Percentiles rank a stretch among this genome's conserved stretches.
phyloP scores from a whole-genome alignment of 1,284 basidiomycete genomes.

The Ceratobasidium sp. region DNA sequence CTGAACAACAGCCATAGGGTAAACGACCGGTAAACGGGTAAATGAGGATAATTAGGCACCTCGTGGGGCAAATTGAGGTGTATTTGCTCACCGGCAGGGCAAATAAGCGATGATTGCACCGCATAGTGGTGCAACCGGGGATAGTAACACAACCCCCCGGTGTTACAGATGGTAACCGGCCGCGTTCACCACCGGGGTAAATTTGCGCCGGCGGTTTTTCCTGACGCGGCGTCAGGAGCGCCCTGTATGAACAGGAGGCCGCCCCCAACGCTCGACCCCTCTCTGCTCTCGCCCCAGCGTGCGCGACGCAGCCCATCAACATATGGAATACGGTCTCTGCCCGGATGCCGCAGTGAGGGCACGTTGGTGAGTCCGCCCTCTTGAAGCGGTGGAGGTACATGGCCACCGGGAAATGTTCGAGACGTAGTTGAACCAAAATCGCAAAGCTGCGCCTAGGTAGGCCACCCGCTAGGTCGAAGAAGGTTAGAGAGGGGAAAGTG shows the following conservation, averaged over 20 bases:
- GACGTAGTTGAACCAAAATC: slow-evolving; percentile 7
- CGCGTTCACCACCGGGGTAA: too few species aligned
- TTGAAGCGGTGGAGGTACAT: slow-evolving; percentile 12
- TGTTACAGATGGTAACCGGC: too few species aligned
- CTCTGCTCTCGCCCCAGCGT: neutral
- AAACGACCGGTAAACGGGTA: too few species aligned
- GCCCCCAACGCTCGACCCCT: slow-evolving; percentile 7
- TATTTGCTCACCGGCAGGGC: too few species aligned
- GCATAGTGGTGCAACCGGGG: too few species aligned
- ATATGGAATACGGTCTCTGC: neutral
- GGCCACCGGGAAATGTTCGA: slow-evolving; percentile 22
- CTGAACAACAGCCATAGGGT: too few species aligned
- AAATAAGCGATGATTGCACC: too few species aligned
- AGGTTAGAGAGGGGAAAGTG: slow-evolving; percentile 10
- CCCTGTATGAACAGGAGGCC: neutral
- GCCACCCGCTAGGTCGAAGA: neutral
- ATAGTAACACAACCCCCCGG: too few species aligned
- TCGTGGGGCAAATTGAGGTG: too few species aligned
- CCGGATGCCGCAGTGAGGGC: neutral
- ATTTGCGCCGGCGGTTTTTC: neutral
- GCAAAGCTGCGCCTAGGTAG: neutral
- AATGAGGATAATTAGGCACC: too few species aligned
- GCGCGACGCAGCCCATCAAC: slow-evolving; percentile 5
- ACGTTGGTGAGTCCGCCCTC: neutral
- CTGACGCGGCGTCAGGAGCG: slow-evolving; percentile 7